phyloP scores from a whole-genome alignment of 75 land plant species.

The Picea glauca region DNA sequence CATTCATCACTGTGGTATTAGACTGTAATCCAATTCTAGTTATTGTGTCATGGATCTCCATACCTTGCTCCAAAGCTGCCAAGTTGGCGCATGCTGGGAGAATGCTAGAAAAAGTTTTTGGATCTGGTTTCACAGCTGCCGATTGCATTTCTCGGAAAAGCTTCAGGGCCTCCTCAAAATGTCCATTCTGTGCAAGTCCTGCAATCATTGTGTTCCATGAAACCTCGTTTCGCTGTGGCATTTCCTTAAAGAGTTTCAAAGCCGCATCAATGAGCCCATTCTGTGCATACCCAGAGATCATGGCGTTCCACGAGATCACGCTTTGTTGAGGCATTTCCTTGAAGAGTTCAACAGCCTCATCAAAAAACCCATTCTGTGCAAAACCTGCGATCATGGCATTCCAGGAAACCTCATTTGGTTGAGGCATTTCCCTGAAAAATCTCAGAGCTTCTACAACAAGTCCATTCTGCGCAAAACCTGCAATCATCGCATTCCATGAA shows the following conservation, averaged over 20 bases:
- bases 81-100: slow-evolving; percentile 32
- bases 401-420: not conserved
- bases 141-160: slow-evolving; percentile 17
- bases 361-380: not conserved
- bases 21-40: slow-evolving; percentile 14
- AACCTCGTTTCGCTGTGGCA: slow-evolving; percentile 15
- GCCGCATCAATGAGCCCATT: slow-evolving; percentile 4
- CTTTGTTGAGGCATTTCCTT: not conserved
- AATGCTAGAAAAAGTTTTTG: slow-evolving; percentile 11
- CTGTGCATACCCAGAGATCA: slow-evolving; percentile 15
- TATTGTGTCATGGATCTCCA: slow-evolving; percentile 24
- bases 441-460: slow-evolving; percentile 23
- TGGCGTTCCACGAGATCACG: slow-evolving; percentile 13
- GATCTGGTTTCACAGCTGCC: too few species aligned
- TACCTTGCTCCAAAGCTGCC: slow-evolving; percentile 24
- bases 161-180: slow-evolving; percentile 20
- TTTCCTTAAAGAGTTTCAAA: slow-evolving; percentile 18
- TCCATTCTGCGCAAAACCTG: slow-evolving; percentile 24
- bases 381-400: not conserved
- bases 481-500: slow-evolving; percentile 60
- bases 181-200: slow-evolving; percentile 15
- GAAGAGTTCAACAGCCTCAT: not conserved
- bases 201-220: slow-evolving; percentile 31
- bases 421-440: slow-evolving; percentile 25
- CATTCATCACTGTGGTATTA: slow-evolving; percentile 22